Evolutionary conservation across 331 rosid genomes (phyloP).

Genomic region (Quercus lobata): DNA sequence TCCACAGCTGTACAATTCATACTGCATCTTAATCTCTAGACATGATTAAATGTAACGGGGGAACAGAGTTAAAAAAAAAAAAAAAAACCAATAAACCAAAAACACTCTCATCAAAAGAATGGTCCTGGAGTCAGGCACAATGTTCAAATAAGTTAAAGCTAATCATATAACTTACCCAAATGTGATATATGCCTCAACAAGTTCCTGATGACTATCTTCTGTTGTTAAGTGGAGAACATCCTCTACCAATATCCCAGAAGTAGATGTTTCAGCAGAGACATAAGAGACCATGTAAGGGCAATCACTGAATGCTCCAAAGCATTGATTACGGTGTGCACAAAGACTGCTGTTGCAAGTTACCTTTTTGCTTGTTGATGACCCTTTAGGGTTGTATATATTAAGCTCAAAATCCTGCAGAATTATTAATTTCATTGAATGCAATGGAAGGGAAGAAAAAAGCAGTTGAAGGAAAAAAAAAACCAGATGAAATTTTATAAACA

Average conservation of each 20-base stretch:
- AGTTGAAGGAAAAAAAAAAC: neutral
- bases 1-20: conserved; percentile 68
- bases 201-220: conserved; percentile 50
- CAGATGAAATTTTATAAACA: no score
- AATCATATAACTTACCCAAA: conserved; percentile 68
- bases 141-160: conserved; percentile 6
- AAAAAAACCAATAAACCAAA: conserved; percentile 5
- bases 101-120: neutral
- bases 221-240: conserved; percentile 74
- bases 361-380: conserved; percentile 74
- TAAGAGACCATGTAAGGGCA: conserved; percentile 94
- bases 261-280: conserved; percentile 84
- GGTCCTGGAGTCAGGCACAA: neutral
- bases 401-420: conserved; percentile 61
- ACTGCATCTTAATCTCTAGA: conserved; percentile 7
- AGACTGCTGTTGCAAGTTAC: conserved; percentile 69
- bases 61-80: neutral
- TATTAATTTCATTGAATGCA: neutral
- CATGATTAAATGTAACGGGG: neutral
- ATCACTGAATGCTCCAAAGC: conserved; percentile 51
- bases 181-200: conserved; percentile 67
- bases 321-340: conserved; percentile 56
- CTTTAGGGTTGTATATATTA: conserved; percentile 69
- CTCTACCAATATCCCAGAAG: conserved; percentile 77
- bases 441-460: neutral